Conservation (phyloP, 495 filamentous ascomycete genomes). For the Aspergillus nanangensis region DNA sequence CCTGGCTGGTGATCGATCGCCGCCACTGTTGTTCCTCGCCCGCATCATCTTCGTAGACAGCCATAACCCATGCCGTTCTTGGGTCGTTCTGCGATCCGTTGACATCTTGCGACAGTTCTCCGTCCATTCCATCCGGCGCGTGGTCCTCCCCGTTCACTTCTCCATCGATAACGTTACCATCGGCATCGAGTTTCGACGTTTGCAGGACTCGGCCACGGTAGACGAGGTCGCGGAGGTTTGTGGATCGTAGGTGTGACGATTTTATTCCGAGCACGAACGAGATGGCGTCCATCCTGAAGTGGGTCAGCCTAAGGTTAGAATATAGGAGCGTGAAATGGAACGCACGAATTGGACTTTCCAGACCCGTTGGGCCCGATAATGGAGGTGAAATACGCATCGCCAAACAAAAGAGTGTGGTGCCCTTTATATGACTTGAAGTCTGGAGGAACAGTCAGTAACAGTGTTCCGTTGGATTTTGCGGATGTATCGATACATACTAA, state of each 20-base stretch:
- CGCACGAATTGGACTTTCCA: constrained; percentile 98
- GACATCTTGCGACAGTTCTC: constrained; percentile 46
- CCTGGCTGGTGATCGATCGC: constrained; percentile 81
- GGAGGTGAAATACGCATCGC: constrained; percentile 97
- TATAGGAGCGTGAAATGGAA: constrained; percentile 10
- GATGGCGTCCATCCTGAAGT: constrained; percentile 91
- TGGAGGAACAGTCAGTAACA: constrained; percentile 37
- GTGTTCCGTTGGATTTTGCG: constrained; percentile 1
- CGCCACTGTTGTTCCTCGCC: constrained; percentile 96
- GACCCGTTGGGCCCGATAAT: constrained; percentile 99
- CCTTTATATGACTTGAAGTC: constrained; percentile 99
- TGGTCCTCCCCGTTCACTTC: constrained; percentile 49
- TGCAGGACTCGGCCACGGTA: constrained; percentile 93
- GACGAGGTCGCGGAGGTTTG: constrained; percentile 91
- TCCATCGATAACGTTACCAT: constrained; percentile 64
- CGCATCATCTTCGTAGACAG: constrained; percentile 96
- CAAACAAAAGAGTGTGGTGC: constrained; percentile 89
- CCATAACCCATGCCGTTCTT: constrained; percentile 96
- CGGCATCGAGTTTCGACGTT: constrained; percentile 83
- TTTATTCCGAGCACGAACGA: constrained; percentile 99
- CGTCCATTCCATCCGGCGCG: constrained; percentile 23
- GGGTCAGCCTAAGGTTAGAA: constrained; percentile 15
- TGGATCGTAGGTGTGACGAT: constrained; percentile 90
- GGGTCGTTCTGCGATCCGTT: constrained; percentile 68
- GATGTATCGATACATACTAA: constrained; percentile 58